Percentiles rank a stretch among this genome's conserved stretches.
These are phyloP conservation scores for Eremothecium sinecaudum DNA, from an alignment of 1,139 yeast species.

Conservation along the genomic window DNA sequence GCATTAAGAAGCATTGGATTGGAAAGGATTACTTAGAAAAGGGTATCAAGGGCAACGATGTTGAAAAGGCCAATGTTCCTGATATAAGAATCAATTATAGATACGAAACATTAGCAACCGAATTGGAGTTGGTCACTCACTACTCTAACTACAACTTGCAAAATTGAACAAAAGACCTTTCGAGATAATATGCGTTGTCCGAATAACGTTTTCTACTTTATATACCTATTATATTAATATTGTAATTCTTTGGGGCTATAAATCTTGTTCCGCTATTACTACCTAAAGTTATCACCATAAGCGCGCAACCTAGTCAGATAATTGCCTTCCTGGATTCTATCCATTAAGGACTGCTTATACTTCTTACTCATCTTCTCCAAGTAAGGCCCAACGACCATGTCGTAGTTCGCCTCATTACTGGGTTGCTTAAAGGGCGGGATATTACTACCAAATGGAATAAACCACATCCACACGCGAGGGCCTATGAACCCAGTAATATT, in stretches of 20 bases:
- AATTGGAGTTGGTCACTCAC: constrained; percentile 57
- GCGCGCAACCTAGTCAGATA: constrained; percentile 15
- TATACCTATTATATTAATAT: too few relatives aligned
- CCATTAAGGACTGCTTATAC: constrained; percentile 11
- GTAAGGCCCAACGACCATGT: constrained; percentile 13
- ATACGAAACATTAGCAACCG: constrained; percentile 70
- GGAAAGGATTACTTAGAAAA: constrained; percentile 56
- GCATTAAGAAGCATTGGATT: constrained; percentile 83
- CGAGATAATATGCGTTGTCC: too few relatives aligned
- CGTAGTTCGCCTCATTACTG: constrained; percentile 6
- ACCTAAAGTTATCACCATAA: constrained; percentile 12
- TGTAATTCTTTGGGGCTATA: too few relatives aligned
- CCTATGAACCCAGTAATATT: constrained; percentile 21
- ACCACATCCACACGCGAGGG: constrained; percentile 17
- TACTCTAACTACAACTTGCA: constrained; percentile 34
- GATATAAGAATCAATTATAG: constrained; percentile 75
- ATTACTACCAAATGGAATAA: constrained; percentile 15
- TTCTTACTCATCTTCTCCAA: constrained; percentile 13
- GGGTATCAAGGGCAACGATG: constrained; percentile 73
- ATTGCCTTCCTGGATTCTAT: constrained; percentile 14
- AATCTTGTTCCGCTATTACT: too few relatives aligned
- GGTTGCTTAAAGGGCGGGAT: not conserved
- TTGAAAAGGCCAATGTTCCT: constrained; percentile 93
- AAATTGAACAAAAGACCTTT: too few relatives aligned
- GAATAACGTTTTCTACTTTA: too few relatives aligned